These are phyloP conservation scores for Vaccinium macrocarpon DNA, from an alignment of 148 eudicot genomes.

Conservation along the genomic window DNA sequence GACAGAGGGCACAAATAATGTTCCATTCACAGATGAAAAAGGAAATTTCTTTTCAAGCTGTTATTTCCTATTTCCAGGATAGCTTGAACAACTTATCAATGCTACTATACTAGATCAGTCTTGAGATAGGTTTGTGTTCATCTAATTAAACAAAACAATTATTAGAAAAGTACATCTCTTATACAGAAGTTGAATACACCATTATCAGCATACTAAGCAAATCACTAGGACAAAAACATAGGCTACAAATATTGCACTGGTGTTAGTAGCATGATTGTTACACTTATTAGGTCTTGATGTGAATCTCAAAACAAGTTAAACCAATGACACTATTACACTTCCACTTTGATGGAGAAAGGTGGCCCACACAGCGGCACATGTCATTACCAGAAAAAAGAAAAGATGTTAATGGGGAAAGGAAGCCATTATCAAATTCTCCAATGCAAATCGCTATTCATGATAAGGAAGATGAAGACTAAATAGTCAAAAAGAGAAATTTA, in stretches of 20 bases:
- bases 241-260: neutral
- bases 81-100: neutral
- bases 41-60: neutral
- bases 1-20: neutral
- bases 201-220: neutral
- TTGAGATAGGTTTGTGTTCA: neutral
- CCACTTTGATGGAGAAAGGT: neutral
- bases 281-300: constrained; percentile 6
- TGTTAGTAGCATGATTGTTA: neutral
- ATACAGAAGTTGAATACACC: neutral
- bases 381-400: neutral
- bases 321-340: neutral
- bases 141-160: neutral
- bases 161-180: neutral
- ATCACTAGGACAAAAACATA: neutral
- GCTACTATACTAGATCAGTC: neutral
- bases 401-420: neutral
- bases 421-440: neutral
- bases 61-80: neutral
- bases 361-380: neutral
- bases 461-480: constrained; percentile 9
- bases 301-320: neutral
- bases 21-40: neutral
- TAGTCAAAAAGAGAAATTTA: neutral
- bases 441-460: constrained; percentile 6